Evolutionary conservation across 73 alveolate genomes (phyloP), one percentile per base, ranked within the genome.

Genomic region (Paramecium sexaurelia): DNA sequence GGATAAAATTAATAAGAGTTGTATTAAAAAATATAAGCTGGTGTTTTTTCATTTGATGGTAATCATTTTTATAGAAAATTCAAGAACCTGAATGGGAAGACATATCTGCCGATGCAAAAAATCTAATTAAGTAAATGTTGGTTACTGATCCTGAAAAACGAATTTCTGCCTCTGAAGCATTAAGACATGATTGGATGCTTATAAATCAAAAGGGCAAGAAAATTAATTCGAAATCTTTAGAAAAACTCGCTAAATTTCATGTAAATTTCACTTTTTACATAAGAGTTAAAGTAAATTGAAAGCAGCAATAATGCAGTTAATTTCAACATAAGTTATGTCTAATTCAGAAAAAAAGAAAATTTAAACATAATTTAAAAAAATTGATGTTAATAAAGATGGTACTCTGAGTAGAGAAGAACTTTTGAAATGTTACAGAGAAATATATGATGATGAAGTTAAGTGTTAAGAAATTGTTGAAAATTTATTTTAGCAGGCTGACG

Each of bases 351-450:
- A 83, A 43, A 93, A 88, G 36, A 92, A 92, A 71, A 69, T 92
- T 8, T 67, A 85, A 26, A 91, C 89, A 55, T 68, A 92, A 32
- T 95, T 95, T 84, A 87, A 94, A 92, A 71, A 87, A 55, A 85
- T 95, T 19, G 98, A 95, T 91, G 73, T 91, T 73, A 94, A 95
- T 22, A 95, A 96, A 27, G 96, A 95, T 94, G 97, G 98, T 55
- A 93, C 89, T 45, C 88, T 94, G 32, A 84, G 94, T 24, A 94
- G 75, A 87, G 97, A 94, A 57, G 98, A 95, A 75, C 66, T 95
- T 2, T 20, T 56, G 10, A 85, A 93, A 71, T 94, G 90, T 78
- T 78, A 24, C 20, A 78, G 40, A 15, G 55, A 33, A 10, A 43
- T 78, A 7, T 78, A 78, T 78, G 19, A 43, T 39, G 90, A 78